Evolutionary conservation across 805 yeast genomes (phyloP).

Genomic region (Metschnikowia santaceciliae): DNA sequence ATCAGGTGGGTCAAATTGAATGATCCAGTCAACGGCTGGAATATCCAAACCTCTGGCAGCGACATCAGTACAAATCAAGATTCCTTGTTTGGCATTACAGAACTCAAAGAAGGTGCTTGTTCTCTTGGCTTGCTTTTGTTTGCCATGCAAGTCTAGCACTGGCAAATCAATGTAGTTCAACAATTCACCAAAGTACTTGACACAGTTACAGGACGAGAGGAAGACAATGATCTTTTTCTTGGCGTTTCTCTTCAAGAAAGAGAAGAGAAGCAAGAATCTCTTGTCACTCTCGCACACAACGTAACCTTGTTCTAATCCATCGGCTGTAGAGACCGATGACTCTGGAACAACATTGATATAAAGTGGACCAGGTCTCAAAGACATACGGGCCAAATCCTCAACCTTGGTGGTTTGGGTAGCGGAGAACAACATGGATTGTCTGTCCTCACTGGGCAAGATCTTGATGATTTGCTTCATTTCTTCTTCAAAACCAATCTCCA

Average conservation of each 20-base stretch:
- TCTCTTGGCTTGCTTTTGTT: conserved; percentile 97
- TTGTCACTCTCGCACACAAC: conserved; percentile 97
- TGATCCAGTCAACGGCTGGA: conserved; percentile 98
- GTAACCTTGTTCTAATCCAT: conserved; percentile 97
- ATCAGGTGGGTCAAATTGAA: conserved; percentile 99
- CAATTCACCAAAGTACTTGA: conserved; percentile 91
- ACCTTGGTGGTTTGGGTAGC: conserved; percentile 99
- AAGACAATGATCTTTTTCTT: conserved; percentile 93
- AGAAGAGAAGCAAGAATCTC: conserved; percentile 82
- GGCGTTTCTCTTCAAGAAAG: conserved; percentile 87
- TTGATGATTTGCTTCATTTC: conserved; percentile 97
- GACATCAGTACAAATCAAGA: conserved; percentile 92
- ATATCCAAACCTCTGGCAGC: conserved; percentile 99
- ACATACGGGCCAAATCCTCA: conserved; percentile 95
- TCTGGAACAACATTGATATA: conserved; percentile 91
- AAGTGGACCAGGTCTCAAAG: conserved; percentile 87
- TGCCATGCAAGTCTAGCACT: conserved; percentile 93
- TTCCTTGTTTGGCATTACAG: conserved; percentile 95
- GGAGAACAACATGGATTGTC: conserved; percentile 97
- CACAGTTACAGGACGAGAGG: conserved; percentile 94
- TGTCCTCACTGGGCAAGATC: conserved; percentile 85
- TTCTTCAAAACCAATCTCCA: conserved; percentile 97
- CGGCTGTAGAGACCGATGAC: conserved; percentile 84
- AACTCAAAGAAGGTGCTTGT: conserved; percentile 98
- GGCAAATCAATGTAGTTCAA: conserved; percentile 95